Conservation (phyloP, 177 flowering plant species). For the Vitis hybrid region DNA sequence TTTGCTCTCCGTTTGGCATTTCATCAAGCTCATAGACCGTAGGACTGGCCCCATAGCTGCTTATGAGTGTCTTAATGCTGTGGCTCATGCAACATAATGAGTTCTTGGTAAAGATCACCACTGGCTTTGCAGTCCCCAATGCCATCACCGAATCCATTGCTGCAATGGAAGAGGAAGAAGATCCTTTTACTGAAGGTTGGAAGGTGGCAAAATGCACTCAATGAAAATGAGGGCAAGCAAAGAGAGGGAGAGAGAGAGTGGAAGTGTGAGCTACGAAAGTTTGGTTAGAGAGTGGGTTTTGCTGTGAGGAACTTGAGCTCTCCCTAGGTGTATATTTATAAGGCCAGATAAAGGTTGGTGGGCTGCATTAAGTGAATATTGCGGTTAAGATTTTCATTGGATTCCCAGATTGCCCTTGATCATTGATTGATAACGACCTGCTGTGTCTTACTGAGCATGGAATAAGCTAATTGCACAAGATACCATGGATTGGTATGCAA, state of each 20-base stretch:
- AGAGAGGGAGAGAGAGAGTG: no score
- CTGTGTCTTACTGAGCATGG: not conserved
- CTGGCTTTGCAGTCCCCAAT: slow-evolving; percentile 16
- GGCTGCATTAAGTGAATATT: no score
- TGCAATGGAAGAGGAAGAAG: not conserved
- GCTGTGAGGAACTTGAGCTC: slow-evolving; percentile 7
- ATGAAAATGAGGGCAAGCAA: no score
- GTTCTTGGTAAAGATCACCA: slow-evolving; percentile 24
- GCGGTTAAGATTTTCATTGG: not conserved
- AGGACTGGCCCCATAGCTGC: slow-evolving; percentile 40
- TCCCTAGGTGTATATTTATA: slow-evolving; percentile 9
- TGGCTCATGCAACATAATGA: slow-evolving; percentile 32
- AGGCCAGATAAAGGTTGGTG: not conserved
- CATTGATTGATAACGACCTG: not conserved
- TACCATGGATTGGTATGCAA: not conserved
- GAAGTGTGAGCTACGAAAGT: no score
- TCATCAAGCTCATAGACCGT: slow-evolving; percentile 47
- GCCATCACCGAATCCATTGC: slow-evolving; percentile 20
- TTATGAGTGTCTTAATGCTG: slow-evolving; percentile 35
- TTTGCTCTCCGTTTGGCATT: slow-evolving; percentile 31
- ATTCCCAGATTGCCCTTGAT: slow-evolving; percentile 11
- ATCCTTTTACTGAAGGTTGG: no score
- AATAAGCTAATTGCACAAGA: no score
- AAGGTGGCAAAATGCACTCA: no score
- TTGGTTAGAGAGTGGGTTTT: not conserved